Conservation (phyloP, 2,329 filamentous ascomycete species). For the Talaromyces albobiverticillius region DNA sequence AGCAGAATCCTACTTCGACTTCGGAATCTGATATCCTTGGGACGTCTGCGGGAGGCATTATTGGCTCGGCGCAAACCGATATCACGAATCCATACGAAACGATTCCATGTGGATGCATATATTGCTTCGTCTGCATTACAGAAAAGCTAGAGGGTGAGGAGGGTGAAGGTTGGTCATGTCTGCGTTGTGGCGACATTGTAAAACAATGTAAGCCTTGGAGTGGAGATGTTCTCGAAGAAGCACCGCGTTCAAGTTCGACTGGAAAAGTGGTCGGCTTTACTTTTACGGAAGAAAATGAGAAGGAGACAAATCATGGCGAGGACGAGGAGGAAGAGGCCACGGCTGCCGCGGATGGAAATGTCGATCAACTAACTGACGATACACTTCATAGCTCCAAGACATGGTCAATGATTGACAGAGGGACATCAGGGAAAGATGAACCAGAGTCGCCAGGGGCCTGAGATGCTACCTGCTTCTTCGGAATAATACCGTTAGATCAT, state of each 20-base stretch:
- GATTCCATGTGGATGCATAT: conserved; percentile 83
- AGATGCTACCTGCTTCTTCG: neutral
- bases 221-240: conserved; percentile 70
- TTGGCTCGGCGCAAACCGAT: conserved; percentile 86
- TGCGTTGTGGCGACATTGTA: conserved; percentile 80
- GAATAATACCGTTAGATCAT: neutral
- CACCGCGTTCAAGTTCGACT: conserved; percentile 29
- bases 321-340: conserved; percentile 13
- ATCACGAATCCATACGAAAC: conserved; percentile 96
- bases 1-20: conserved; percentile 72
- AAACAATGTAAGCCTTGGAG: conserved; percentile 88
- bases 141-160: conserved; percentile 87
- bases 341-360: conserved; percentile 20
- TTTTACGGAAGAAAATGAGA: conserved; percentile 25
- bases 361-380: conserved; percentile 20
- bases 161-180: conserved; percentile 88
- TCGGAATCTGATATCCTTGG: conserved; percentile 75
- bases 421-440: neutral
- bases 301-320: conserved; percentile 14
- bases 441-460: neutral
- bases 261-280: conserved; percentile 44
- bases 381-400: conserved; percentile 34
- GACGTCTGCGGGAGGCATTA: conserved; percentile 69
- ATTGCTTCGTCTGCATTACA: conserved; percentile 95
- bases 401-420: conserved; percentile 35